Base-by-base conservation (phyloP, 371 early-diverging fungal species). In the Syncephalis plumigaleata region DNA sequence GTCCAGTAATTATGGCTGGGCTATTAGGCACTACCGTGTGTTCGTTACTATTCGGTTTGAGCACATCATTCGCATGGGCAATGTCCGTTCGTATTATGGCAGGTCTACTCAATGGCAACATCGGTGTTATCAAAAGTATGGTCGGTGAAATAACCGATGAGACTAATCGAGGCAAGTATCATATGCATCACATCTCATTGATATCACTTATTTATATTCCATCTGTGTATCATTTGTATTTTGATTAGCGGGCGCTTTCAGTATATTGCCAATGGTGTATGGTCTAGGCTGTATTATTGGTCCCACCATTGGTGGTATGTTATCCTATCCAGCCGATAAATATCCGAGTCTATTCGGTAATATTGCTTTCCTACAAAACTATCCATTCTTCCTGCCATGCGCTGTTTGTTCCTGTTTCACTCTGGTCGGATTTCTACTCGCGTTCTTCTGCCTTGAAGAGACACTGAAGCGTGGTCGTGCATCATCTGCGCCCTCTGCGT, bases 381-480 rank as follows among this genome's bases (percentile, higher is more conserved):
- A 75, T 46, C 91, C 90, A 1, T 90, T 87, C 53, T 73, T 86
- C 42, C 66, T 92, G 7, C 93, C 93, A 0, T 91, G 90, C 52
- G 58, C 79, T 11, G 70, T 82, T 11, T 73, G 81, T 8, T 65
- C 82, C 1, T 44, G 55, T 2, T 65, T 87, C 3, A 68, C 75
- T 43, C 38, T 71, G 1, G 47, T 72, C 42, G 87, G 87, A 2
- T 67, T 76, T 17, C 44, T 77, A 1, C 57, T 81, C 22, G 85
- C 81, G 0, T 55, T 68, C 11, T 67, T 84, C 39, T 79, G 59
- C 47, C 59, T 91, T 27, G 72, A 86, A 39, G 93, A 92, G 55
- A 84, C 89, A 2, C 55, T 18, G 23, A 36, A 51, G n/a, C n/a
- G n/a, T n/a, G n/a, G n/a, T n/a, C n/a, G n/a, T 5, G 37, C 38